Evolutionary conservation across 1,284 basidiomycete genomes (phyloP).

Genomic region (Ustilago lituana): DNA sequence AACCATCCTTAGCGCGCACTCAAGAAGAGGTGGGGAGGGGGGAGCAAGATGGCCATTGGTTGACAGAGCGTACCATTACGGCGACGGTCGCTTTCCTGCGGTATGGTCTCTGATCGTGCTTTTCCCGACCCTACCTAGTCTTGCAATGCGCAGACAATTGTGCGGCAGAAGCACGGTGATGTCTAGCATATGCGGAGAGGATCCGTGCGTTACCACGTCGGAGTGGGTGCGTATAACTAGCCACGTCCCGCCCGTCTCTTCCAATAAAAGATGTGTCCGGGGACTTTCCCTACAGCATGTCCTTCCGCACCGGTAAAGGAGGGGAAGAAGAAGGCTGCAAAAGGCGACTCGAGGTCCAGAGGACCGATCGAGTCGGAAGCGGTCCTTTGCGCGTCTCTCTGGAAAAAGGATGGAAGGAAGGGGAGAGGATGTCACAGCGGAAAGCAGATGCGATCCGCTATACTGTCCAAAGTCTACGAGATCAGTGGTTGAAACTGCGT

Average conservation of each 20-base stretch:
- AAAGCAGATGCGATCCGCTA: too few species aligned
- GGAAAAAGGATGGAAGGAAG: not conserved
- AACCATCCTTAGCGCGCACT: constrained; percentile 12
- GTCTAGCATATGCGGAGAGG: too few species aligned
- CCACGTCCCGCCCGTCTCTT: constrained; percentile 19
- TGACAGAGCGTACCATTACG: constrained; percentile 37
- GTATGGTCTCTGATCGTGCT: constrained; percentile 41
- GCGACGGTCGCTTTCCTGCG: constrained; percentile 48
- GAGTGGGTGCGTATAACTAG: constrained; percentile 12
- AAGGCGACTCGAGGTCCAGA: constrained; percentile 6
- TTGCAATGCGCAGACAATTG: constrained; percentile 3
- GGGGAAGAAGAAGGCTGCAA: constrained; percentile 43
- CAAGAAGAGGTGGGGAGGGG: not conserved
- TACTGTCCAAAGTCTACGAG: not conserved
- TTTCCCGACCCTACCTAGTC: not conserved
- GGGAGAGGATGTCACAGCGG: not conserved
- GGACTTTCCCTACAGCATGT: constrained; percentile 59
- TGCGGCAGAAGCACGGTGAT: not conserved
- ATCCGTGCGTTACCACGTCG: constrained; percentile 42
- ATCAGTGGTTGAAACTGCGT: constrained; percentile 25
- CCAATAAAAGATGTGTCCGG: constrained; percentile 46
- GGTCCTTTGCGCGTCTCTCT: constrained; percentile 57
- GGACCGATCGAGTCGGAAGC: constrained; percentile 25
- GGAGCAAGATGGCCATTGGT: constrained; percentile 36
- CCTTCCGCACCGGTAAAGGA: too few species aligned